A percentile compares a stretch with the other conserved stretches of the same genome.
Conservation (phyloP, 1,284 basidiomycete genomes). For the Schizopora paradoxa region DNA sequence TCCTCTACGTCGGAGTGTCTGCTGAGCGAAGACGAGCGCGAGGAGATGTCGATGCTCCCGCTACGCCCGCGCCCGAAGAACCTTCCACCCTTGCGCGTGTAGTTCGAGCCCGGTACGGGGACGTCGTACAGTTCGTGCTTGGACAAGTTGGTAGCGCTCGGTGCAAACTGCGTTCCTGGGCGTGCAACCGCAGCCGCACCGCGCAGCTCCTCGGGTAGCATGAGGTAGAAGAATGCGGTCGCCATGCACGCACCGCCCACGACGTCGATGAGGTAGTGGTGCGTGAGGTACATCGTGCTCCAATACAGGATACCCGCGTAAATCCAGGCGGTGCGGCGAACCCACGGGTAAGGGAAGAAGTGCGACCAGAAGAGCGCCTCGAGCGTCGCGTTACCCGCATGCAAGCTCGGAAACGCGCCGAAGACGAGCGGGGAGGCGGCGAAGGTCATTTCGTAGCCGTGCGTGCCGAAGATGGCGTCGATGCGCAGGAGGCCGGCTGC, state of each 20-base stretch:
- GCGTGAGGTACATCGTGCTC: constrained; percentile 98
- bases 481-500: constrained; percentile 92
- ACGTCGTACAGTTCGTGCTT: constrained; percentile 76
- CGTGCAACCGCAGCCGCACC: constrained; percentile 49
- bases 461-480: constrained; percentile 78
- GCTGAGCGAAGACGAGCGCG: constrained; percentile 51
- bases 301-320: constrained; percentile 92
- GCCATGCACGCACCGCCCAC: constrained; percentile 91
- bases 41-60: constrained; percentile 21
- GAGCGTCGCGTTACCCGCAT: constrained; percentile 87
- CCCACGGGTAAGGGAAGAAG: constrained; percentile 81
- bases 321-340: constrained; percentile 67
- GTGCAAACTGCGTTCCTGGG: constrained; percentile 35
- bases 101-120: constrained; percentile 34
- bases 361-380: constrained; percentile 92
- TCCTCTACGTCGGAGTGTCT: constrained; percentile 49
- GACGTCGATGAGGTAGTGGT: constrained; percentile 97
- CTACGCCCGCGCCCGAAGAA: constrained; percentile 21
- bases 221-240: constrained; percentile 82
- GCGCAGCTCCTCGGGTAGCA: constrained; percentile 77
- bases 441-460: constrained; percentile 82
- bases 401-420: constrained; percentile 94
- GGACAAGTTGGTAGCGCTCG: constrained; percentile 31
- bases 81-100: constrained; percentile 20
- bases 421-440: constrained; percentile 90